These are phyloP conservation scores for Tagetes erecta DNA, from an alignment of 129 eudicot genomes.

Conservation along the genomic window DNA sequence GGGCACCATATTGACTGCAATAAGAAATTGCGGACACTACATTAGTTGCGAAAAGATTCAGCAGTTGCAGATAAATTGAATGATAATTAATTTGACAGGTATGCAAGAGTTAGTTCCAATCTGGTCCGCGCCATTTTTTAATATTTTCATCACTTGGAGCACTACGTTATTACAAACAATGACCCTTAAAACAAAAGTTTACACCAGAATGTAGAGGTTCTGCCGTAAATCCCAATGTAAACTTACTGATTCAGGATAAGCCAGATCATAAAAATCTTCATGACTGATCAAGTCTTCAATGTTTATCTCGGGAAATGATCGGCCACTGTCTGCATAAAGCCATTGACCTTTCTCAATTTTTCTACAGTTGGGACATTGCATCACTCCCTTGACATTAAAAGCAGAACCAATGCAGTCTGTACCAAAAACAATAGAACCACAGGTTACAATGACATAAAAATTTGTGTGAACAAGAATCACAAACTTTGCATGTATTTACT, in stretches of 20 bases:
- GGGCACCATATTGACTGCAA: constrained; percentile 98
- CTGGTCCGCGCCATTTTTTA: no score
- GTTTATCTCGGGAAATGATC: constrained; percentile 62
- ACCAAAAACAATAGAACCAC: no score
- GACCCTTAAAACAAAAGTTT: no score
- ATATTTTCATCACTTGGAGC: no score
- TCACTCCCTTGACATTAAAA: constrained; percentile 81
- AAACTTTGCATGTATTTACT: no score
- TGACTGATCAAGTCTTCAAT: constrained; percentile 92
- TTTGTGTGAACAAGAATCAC: no score
- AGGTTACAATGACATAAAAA: no score
- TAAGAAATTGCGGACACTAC: neutral
- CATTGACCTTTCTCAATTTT: constrained; percentile 98
- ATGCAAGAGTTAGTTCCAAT: no score
- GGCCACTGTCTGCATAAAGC: constrained; percentile 78
- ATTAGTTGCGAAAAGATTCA: no score
- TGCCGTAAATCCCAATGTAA: neutral
- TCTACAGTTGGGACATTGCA: constrained; percentile 99
- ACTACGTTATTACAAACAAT: no score
- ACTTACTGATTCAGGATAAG: constrained; percentile 80
- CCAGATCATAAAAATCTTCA: constrained; percentile 83
- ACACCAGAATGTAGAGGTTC: no score
- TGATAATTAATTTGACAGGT: neutral
- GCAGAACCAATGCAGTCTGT: constrained; percentile 99
- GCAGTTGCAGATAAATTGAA: neutral